Evolutionary conservation across 139 green algal genomes (phyloP).

Genomic region (Gonium pectorale): DNA sequence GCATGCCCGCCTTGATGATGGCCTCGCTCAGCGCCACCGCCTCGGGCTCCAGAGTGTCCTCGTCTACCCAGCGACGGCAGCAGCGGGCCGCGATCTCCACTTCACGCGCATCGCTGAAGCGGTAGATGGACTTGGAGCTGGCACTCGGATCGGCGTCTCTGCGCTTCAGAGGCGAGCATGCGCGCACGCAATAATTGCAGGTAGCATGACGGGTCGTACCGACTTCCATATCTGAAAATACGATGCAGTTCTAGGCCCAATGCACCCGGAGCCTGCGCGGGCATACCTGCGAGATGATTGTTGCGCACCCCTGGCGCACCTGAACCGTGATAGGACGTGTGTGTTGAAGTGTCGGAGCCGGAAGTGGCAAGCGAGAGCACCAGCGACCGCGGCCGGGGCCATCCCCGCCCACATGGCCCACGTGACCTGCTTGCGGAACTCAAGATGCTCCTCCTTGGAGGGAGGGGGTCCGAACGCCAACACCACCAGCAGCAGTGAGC

Average conservation of each 20-base stretch:
- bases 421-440: neutral
- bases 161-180: neutral
- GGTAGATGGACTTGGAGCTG: slow-evolving; percentile 29
- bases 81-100: slow-evolving; percentile 18
- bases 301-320: neutral
- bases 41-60: slow-evolving; percentile 1
- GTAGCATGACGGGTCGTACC: too few species aligned
- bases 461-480: neutral
- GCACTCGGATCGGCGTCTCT: neutral
- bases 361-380: neutral
- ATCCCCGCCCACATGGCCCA: slow-evolving; percentile 25
- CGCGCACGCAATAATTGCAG: too few species aligned
- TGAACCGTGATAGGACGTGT: slow-evolving; percentile 1
- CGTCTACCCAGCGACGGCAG: slow-evolving; percentile 34
- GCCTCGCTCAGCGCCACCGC: slow-evolving; percentile 20
- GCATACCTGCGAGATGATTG: too few species aligned
- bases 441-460: neutral
- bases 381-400: neutral
- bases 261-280: too few species aligned
- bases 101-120: neutral
- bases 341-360: neutral
- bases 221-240: neutral
- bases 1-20: slow-evolving; percentile 32
- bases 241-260: neutral
- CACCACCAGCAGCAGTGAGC: neutral